Conservation (phyloP, 495 filamentous ascomycete genomes). For the Xylaria castorea region DNA sequence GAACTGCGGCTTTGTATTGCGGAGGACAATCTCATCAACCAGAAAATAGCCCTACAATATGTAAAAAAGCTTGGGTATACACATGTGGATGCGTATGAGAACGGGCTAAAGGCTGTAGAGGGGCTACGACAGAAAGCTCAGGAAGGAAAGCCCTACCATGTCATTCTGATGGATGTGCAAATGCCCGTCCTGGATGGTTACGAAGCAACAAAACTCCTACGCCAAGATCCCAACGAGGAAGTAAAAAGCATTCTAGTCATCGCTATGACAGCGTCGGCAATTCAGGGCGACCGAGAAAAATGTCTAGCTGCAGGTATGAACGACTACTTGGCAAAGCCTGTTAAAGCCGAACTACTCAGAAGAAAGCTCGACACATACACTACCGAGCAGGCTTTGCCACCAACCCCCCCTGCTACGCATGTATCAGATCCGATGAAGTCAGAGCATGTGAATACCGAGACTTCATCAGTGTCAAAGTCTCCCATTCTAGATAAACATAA, state of each 20-base stretch:
- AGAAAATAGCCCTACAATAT: slow-evolving; percentile 90
- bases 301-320: slow-evolving; percentile 94
- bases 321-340: slow-evolving; percentile 92
- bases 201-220: slow-evolving; percentile 82
- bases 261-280: slow-evolving; percentile 92
- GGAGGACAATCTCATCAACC: slow-evolving; percentile 91
- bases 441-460: slow-evolving; percentile 20
- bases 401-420: slow-evolving; percentile 34
- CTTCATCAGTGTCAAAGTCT: slow-evolving; percentile 26
- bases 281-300: slow-evolving; percentile 90
- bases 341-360: slow-evolving; percentile 74
- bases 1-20: slow-evolving; percentile 86
- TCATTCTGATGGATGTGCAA: slow-evolving; percentile 94
- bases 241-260: slow-evolving; percentile 84
- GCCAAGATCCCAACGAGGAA: slow-evolving; percentile 72
- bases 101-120: slow-evolving; percentile 85
- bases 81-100: slow-evolving; percentile 79
- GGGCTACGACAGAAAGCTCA: slow-evolving; percentile 73
- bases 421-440: slow-evolving; percentile 27
- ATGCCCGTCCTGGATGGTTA: slow-evolving; percentile 97
- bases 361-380: slow-evolving; percentile 75
- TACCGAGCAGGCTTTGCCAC: slow-evolving; percentile 38
- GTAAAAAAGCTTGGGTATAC: slow-evolving; percentile 82
- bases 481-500: slow-evolving; percentile 13
- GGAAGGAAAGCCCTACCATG: slow-evolving; percentile 73